Evolutionary conservation across 306 rosid species (phyloP).

Genomic region (Mimosa bimucronata): DNA sequence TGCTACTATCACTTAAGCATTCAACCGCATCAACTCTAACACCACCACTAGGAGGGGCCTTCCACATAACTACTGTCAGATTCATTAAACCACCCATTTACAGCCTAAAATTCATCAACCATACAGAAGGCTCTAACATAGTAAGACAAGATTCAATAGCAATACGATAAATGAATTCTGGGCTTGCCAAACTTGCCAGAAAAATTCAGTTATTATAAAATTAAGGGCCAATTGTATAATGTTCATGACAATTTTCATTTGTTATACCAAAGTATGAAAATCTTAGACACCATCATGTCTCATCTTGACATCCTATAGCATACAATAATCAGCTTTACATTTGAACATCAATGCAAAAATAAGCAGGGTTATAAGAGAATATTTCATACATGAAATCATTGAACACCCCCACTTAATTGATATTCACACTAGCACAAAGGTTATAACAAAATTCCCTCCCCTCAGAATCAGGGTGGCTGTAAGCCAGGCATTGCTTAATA

Average conservation of each 20-base stretch:
- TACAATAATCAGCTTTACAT: slow-evolving; percentile 11
- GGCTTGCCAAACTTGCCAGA: not conserved
- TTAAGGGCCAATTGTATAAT: not conserved
- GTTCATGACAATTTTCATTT: not conserved
- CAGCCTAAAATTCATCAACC: not conserved
- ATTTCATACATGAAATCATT: not conserved
- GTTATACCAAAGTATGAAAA: not conserved
- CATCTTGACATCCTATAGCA: not conserved
- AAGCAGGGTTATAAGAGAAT: not conserved
- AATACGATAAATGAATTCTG: not conserved
- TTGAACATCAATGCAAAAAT: slow-evolving; percentile 8
- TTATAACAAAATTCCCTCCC: too few species aligned
- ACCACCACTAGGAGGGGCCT: too few species aligned
- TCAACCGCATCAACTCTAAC: too few species aligned
- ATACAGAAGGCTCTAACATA: not conserved
- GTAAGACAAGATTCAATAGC: not conserved
- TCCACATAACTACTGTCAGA: too few species aligned
- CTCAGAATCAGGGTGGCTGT: too few species aligned
- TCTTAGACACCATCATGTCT: not conserved
- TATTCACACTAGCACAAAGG: not conserved
- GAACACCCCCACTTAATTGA: not conserved
- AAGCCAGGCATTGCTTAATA: too few species aligned
- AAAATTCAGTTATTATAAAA: not conserved
- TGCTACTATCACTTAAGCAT: too few species aligned
- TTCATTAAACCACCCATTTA: not conserved